Evolutionary conservation across 2,329 filamentous ascomycete species (phyloP).

Genomic region (Beauveria varroae): DNA sequence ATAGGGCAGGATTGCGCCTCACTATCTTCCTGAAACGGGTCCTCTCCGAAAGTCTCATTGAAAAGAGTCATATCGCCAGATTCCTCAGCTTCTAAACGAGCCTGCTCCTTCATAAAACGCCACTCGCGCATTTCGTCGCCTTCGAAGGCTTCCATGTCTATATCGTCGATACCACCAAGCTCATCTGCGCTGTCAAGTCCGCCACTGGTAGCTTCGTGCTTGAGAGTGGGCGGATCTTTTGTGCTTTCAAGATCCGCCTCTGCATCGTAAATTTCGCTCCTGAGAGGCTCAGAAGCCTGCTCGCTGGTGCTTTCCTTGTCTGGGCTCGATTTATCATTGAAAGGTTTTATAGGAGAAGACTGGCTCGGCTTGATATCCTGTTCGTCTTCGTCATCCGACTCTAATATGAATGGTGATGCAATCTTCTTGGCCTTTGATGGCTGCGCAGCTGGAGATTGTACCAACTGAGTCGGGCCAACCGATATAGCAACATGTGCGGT

Average conservation of each 20-base stretch:
- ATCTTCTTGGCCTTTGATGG: constrained; percentile 18
- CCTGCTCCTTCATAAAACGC: constrained; percentile 70
- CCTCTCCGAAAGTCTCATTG: constrained; percentile 27
- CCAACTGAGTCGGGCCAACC: constrained; percentile 9
- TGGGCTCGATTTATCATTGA: neutral
- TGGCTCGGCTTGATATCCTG: constrained; percentile 2
- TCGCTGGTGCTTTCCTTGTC: neutral
- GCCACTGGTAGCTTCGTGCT: constrained; percentile 10
- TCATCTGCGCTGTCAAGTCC: constrained; percentile 29
- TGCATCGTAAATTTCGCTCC: neutral
- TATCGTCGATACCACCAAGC: constrained; percentile 44
- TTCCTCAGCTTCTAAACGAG: constrained; percentile 54
- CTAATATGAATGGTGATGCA: constrained; percentile 56
- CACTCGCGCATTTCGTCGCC: constrained; percentile 61
- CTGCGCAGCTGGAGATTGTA: constrained; percentile 3
- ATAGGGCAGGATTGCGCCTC: constrained; percentile 59
- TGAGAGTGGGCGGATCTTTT: neutral
- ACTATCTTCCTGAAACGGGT: constrained; percentile 24
- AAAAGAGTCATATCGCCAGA: constrained; percentile 30
- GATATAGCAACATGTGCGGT: constrained; percentile 16
- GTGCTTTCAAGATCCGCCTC: neutral
- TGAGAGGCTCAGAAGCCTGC: neutral
- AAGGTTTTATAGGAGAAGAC: neutral
- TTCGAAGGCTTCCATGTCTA: constrained; percentile 41
- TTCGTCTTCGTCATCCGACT: constrained; percentile 51